A percentile compares a stretch with the other conserved stretches of the same genome.
Evolutionary conservation across 2,329 filamentous ascomycete genomes (phyloP).

Genomic region (Diplodia sapinea): DNA sequence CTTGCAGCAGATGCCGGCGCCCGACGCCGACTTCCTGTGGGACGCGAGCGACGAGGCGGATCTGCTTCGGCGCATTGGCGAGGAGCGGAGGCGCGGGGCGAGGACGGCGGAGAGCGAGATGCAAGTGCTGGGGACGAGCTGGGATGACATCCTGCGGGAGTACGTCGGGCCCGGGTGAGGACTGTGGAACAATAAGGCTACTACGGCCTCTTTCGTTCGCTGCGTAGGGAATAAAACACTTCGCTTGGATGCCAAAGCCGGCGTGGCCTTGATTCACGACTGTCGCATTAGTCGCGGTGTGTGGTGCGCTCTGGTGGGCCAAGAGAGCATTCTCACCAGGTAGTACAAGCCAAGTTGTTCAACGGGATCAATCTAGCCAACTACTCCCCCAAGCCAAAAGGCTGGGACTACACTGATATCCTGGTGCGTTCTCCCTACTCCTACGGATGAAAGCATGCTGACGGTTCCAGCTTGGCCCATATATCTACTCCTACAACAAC

Average conservation of each 20-base stretch:
- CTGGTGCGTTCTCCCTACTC: constrained; percentile 12
- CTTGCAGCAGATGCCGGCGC: not conserved
- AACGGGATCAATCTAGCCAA: constrained; percentile 28
- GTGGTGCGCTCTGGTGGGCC: too few species aligned
- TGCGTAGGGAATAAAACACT: too few species aligned
- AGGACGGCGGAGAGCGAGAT: not conserved
- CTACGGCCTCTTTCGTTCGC: too few species aligned
- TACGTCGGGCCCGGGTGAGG: not conserved
- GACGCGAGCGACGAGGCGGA: not conserved
- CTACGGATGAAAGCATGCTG: too few species aligned
- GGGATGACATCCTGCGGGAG: not conserved
- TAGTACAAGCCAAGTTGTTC: constrained; percentile 2
- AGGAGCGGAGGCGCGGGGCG: not conserved
- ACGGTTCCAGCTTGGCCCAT: constrained; percentile 36
- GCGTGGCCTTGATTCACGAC: too few species aligned
- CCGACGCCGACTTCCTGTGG: not conserved
- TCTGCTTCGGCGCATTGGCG: not conserved
- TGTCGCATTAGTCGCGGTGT: too few species aligned
- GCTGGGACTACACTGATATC: constrained; percentile 38
- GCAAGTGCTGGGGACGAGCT: not conserved
- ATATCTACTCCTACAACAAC: constrained; percentile 39
- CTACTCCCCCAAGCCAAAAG: constrained; percentile 37
- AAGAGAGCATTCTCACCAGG: too few species aligned
- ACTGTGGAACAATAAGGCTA: too few species aligned
- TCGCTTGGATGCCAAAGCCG: too few species aligned